Percentiles rank a stretch among this genome's conserved stretches.
Conservation (phyloP, 2,329 filamentous ascomycete genomes). For the Fusarium sp. region DNA sequence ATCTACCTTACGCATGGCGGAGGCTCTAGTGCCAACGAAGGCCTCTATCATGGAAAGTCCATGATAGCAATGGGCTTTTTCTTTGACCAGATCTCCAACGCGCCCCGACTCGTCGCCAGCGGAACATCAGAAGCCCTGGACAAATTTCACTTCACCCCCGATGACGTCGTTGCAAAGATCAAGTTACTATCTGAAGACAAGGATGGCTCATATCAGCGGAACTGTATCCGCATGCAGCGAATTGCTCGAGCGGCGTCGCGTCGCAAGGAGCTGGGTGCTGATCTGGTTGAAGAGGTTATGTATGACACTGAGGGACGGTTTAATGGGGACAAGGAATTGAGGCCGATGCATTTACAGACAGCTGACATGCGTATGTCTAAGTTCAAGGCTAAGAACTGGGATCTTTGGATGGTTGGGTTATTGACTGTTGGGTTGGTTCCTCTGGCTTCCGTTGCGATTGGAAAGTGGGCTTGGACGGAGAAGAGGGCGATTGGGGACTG, state of each 20-base stretch:
- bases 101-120: constrained; percentile 46
- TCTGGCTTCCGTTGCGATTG: background rate
- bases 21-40: constrained; percentile 54
- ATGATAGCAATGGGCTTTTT: constrained; percentile 52
- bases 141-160: constrained; percentile 41
- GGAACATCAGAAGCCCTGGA: constrained; percentile 51
- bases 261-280: constrained; percentile 51
- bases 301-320: constrained; percentile 48
- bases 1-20: constrained; percentile 56
- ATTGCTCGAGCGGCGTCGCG: constrained; percentile 51
- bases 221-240: constrained; percentile 50
- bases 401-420: constrained; percentile 41
- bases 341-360: constrained; percentile 57
- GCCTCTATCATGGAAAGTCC: constrained; percentile 51
- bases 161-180: background rate
- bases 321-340: constrained; percentile 23
- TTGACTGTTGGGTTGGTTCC: background rate
- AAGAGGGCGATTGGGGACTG: background rate
- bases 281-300: constrained; percentile 55
- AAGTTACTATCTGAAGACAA: constrained; percentile 38
- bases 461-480: background rate
- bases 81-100: constrained; percentile 55
- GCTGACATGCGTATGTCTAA: constrained; percentile 54
- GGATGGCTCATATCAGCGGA: constrained; percentile 45
- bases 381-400: constrained; percentile 53